Evolutionary conservation across 495 filamentous ascomycete species (phyloP).

Genomic region (Darksidea phi): DNA sequence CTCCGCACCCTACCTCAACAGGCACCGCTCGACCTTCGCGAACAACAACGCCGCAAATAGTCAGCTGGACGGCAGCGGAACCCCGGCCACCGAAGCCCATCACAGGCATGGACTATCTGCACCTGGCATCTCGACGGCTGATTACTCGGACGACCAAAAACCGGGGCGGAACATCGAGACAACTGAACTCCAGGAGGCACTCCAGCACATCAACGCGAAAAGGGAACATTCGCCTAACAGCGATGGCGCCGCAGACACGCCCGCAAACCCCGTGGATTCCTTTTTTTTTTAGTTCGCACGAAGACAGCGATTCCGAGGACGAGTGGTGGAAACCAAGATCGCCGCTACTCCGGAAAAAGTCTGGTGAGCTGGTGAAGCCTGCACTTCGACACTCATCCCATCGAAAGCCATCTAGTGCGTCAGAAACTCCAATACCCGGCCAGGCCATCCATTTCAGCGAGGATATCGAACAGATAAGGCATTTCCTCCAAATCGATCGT

Average conservation of each 20-base stretch:
- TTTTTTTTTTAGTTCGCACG: constrained; percentile 36
- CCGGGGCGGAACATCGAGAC: constrained; percentile 58
- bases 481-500: constrained; percentile 89
- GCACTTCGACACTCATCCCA: constrained; percentile 76
- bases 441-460: constrained; percentile 97
- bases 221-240: constrained; percentile 59
- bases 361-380: constrained; percentile 91
- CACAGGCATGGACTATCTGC: constrained; percentile 36
- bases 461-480: constrained; percentile 87
- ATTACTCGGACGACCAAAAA: constrained; percentile 83
- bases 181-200: constrained; percentile 74
- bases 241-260: constrained; percentile 42
- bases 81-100: not conserved
- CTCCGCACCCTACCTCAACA: constrained; percentile 74
- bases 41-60: constrained; percentile 22
- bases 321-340: constrained; percentile 60
- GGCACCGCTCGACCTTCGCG: constrained; percentile 59
- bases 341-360: constrained; percentile 94
- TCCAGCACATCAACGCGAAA: constrained; percentile 72
- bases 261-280: constrained; percentile 37
- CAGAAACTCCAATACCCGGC: constrained; percentile 89
- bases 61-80: constrained; percentile 10
- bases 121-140: constrained; percentile 71
- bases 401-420: constrained; percentile 90
- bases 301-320: constrained; percentile 61